Conservation (phyloP, 768 basidiomycete genomes). For the Lactarius psammicola region DNA sequence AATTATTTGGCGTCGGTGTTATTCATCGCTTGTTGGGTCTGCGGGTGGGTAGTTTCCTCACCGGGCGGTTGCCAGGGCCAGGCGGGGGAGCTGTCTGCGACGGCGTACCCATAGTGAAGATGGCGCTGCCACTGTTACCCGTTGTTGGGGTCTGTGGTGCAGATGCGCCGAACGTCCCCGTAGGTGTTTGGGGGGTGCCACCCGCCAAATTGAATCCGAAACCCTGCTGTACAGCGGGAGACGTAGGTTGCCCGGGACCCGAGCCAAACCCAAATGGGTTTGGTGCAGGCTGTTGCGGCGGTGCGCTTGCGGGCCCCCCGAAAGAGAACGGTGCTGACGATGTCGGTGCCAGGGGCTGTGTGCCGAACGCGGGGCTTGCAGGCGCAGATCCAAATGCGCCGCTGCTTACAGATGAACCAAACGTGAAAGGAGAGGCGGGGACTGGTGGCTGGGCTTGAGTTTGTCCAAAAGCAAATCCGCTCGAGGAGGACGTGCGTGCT, state of each 20-base stretch:
- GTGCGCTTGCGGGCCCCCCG: slow-evolving; percentile 34
- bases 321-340: slow-evolving; percentile 29
- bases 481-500: slow-evolving; percentile 35
- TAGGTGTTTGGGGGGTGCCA: slow-evolving; percentile 28
- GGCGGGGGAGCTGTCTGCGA: slow-evolving; percentile 26
- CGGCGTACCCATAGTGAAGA: slow-evolving; percentile 36
- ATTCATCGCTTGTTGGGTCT: slow-evolving; percentile 29
- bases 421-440: slow-evolving; percentile 30
- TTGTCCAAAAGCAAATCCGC: slow-evolving; percentile 32
- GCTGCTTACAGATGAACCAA: slow-evolving; percentile 30
- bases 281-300: slow-evolving; percentile 34
- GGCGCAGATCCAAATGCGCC: slow-evolving; percentile 33
- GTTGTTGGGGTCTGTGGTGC: slow-evolving; percentile 21
- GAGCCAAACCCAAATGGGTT: slow-evolving; percentile 36
- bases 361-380: slow-evolving; percentile 26
- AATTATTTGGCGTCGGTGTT: not conserved
- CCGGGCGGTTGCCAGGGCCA: slow-evolving; percentile 27
- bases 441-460: slow-evolving; percentile 36
- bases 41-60: slow-evolving; percentile 38
- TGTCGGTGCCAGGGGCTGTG: slow-evolving; percentile 23
- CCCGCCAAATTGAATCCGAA: slow-evolving; percentile 32
- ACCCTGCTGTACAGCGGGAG: slow-evolving; percentile 34
- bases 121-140: slow-evolving; percentile 13
- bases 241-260: slow-evolving; percentile 34
- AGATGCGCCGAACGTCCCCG: slow-evolving; percentile 34